These are phyloP conservation scores for Trichosporon inkin DNA, from an alignment of 1,284 basidiomycete genomes.

Conservation along the genomic window DNA sequence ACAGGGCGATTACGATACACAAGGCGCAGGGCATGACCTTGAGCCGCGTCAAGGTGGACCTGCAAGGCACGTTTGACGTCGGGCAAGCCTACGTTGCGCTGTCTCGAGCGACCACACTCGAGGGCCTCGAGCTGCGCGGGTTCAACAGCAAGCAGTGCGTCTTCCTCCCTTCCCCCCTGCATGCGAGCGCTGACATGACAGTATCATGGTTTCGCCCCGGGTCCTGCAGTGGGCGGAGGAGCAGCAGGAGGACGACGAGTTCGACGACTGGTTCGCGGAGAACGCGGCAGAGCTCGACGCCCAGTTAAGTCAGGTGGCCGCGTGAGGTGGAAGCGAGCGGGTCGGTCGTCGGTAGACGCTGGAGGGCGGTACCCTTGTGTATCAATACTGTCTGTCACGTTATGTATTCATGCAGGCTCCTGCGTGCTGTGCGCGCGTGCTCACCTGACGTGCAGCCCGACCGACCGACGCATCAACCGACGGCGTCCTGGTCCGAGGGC, in stretches of 20 bases:
- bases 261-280: background rate
- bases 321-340: too few relatives aligned
- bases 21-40: conserved; percentile 54
- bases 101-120: conserved; percentile 37
- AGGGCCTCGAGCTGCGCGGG: conserved; percentile 28
- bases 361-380: too few relatives aligned
- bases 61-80: conserved; percentile 53
- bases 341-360: too few relatives aligned
- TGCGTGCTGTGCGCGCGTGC: too few relatives aligned
- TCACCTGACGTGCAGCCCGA: too few relatives aligned
- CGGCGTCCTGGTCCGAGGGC: too few relatives aligned
- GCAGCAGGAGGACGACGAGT: conserved; percentile 11
- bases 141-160: conserved; percentile 8
- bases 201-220: conserved; percentile 12
- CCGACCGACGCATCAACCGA: too few relatives aligned
- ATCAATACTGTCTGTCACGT: too few relatives aligned
- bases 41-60: conserved; percentile 61
- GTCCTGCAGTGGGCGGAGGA: conserved; percentile 15
- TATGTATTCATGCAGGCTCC: too few relatives aligned
- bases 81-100: conserved; percentile 44
- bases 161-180: background rate
- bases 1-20: conserved; percentile 40
- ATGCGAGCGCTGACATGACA: conserved; percentile 3
- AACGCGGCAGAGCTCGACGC: conserved; percentile 1
- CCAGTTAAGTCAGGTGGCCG: background rate